phyloP scores from a whole-genome alignment of 2,329 filamentous ascomycete species.

The Colletotrichum sp. region DNA sequence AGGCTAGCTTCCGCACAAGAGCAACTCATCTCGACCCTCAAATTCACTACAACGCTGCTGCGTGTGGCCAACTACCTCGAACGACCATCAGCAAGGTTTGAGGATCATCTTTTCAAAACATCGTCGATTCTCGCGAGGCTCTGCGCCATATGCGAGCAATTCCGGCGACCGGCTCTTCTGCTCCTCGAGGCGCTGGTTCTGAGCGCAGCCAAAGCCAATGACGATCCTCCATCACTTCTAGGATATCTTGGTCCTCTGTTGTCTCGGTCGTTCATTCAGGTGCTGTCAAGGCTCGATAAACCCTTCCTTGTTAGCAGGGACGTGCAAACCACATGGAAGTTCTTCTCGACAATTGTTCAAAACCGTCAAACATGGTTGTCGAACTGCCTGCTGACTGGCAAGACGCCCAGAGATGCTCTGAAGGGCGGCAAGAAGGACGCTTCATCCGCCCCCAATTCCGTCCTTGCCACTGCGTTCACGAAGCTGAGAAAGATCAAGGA shows the following conservation, averaged over 20 bases:
- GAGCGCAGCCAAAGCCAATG: conserved; percentile 66
- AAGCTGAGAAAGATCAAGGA: conserved; percentile 69
- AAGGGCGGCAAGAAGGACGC: conserved; percentile 59
- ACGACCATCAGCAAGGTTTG: conserved; percentile 68
- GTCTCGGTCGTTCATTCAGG: conserved; percentile 81
- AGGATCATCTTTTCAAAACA: conserved; percentile 81
- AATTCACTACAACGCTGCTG: conserved; percentile 73
- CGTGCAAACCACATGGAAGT: conserved; percentile 77
- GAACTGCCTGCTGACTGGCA: conserved; percentile 88
- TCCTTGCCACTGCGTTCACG: conserved; percentile 77
- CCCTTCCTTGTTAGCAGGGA: conserved; percentile 72
- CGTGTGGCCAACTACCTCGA: conserved; percentile 70
- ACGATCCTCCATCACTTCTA: conserved; percentile 92
- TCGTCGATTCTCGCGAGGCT: conserved; percentile 78
- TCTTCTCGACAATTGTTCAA: conserved; percentile 85
- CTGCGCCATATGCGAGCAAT: conserved; percentile 72
- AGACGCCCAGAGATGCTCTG: conserved; percentile 78
- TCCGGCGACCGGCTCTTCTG: conserved; percentile 68
- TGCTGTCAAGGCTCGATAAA: conserved; percentile 78
- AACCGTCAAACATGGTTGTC: conserved; percentile 97
- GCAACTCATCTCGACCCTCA: conserved; percentile 69
- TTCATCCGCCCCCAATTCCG: conserved; percentile 60
- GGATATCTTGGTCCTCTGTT: conserved; percentile 85
- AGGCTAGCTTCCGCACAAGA: conserved; percentile 59
- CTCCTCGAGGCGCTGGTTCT: conserved; percentile 77